A percentile compares a stretch with the other conserved stretches of the same genome.
phyloP scores from a whole-genome alignment of 2,329 filamentous ascomycete genomes.

The Apiospora koreana region DNA sequence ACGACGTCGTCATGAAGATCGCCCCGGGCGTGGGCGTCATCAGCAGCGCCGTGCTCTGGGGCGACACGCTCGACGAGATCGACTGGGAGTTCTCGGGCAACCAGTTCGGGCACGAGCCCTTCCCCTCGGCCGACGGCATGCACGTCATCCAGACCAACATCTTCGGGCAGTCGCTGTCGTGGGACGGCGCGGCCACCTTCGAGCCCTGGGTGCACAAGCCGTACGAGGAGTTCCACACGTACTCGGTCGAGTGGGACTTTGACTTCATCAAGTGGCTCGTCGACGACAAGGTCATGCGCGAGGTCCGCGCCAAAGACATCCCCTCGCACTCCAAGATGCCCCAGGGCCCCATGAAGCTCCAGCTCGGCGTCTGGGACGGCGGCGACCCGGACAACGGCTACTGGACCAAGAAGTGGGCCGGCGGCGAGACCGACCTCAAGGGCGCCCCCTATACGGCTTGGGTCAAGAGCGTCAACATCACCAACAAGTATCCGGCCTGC shows the following conservation, averaged over 20 bases:
- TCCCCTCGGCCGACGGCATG: conserved; percentile 30
- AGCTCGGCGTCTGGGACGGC: conserved; percentile 33
- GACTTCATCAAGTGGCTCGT: conserved; percentile 30
- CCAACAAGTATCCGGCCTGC: conserved; percentile 34
- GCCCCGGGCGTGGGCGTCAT: conserved; percentile 32
- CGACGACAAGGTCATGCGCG: conserved; percentile 29
- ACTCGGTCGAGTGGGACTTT: conserved; percentile 35
- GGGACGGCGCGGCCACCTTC: not conserved
- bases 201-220: conserved; percentile 24
- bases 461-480: conserved; percentile 34
- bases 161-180: conserved; percentile 18
- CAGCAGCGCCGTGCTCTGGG: conserved; percentile 30
- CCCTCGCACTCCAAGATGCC: conserved; percentile 26
- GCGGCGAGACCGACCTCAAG: conserved; percentile 30
- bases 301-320: conserved; percentile 16
- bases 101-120: conserved; percentile 30
- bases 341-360: conserved; percentile 33
- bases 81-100: conserved; percentile 35
- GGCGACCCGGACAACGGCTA: conserved; percentile 29
- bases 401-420: conserved; percentile 34
- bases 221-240: conserved; percentile 29
- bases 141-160: conserved; percentile 29
- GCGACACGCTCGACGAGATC: conserved; percentile 34
- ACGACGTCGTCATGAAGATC: conserved; percentile 34
- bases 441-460: conserved; percentile 30